Conservation (phyloP, 2,329 filamentous ascomycete genomes). For the Huntiella bhutanensis region DNA sequence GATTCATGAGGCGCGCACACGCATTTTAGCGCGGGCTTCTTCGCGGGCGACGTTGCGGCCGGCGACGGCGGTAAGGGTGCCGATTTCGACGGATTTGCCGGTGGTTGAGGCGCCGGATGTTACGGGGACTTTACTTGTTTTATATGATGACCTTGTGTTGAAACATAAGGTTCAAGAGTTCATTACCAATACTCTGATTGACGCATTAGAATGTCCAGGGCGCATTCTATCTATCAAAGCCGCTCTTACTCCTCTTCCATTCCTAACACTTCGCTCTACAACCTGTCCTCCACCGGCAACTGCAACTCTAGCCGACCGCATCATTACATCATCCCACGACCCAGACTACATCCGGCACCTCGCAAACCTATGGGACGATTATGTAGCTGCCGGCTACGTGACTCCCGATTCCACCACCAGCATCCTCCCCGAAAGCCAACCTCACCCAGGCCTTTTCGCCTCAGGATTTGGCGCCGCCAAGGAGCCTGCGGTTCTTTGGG, state of each 20-base stretch:
- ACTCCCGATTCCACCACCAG: slow-evolving; percentile 10
- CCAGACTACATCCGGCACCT: slow-evolving; percentile 13
- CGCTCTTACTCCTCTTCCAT: slow-evolving; percentile 2
- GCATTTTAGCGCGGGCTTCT: too few relatives aligned
- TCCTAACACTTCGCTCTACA: background rate
- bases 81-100: too few relatives aligned
- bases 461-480: background rate
- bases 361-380: slow-evolving; percentile 11
- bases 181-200: slow-evolving; percentile 4
- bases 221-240: slow-evolving; percentile 5
- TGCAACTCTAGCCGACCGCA: slow-evolving; percentile 5
- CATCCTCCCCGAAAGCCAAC: slow-evolving; percentile 16
- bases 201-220: slow-evolving; percentile 7
- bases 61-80: too few relatives aligned
- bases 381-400: slow-evolving; percentile 11
- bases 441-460: slow-evolving; percentile 5
- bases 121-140: background rate
- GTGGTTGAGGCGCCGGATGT: background rate
- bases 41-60: too few relatives aligned
- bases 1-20: too few relatives aligned
- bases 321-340: slow-evolving; percentile 12
- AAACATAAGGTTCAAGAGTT: slow-evolving; percentile 4
- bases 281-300: slow-evolving; percentile 1
- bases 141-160: slow-evolving; percentile 8
- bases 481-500: slow-evolving; percentile 10